phyloP scores from a whole-genome alignment of 2,329 filamentous ascomycete genomes.

The Hirsutella rhossiliensis region DNA sequence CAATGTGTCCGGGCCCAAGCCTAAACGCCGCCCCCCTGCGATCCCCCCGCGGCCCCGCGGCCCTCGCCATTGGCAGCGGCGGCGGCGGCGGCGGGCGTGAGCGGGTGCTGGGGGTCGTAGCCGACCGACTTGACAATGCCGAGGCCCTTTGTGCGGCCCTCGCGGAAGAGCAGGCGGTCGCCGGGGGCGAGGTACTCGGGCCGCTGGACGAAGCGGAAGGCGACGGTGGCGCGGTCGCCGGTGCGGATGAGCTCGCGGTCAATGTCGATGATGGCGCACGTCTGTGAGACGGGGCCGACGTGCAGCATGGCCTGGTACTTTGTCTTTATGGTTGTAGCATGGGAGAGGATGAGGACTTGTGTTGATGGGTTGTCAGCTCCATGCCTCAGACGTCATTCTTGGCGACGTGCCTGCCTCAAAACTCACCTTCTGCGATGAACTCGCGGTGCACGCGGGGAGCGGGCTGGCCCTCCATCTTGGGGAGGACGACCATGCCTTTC shows the following conservation, averaged over 20 bases:
- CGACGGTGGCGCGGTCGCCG: conserved; percentile 85
- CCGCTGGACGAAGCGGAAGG: conserved; percentile 87
- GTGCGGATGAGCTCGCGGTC: conserved; percentile 92
- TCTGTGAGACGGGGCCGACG: conserved; percentile 88
- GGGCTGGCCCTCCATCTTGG: conserved; percentile 63
- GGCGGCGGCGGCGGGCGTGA: conserved; percentile 13
- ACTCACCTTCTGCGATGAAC: conserved; percentile 63
- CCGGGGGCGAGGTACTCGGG: conserved; percentile 87
- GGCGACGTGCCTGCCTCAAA: too few species aligned
- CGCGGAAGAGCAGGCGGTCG: conserved; percentile 82
- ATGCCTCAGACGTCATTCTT: too few species aligned
- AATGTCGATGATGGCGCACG: conserved; percentile 93
- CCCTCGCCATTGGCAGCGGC: background rate
- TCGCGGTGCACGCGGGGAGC: conserved; percentile 60
- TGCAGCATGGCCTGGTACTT: conserved; percentile 98
- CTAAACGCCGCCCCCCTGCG: background rate
- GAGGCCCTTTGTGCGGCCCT: conserved; percentile 87
- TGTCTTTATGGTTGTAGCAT: conserved; percentile 92
- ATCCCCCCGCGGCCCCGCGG: conserved; percentile 2
- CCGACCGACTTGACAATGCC: conserved; percentile 88
- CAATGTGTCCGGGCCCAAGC: too few species aligned
- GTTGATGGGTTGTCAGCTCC: background rate
- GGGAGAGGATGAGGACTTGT: conserved; percentile 78
- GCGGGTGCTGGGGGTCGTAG: conserved; percentile 57
- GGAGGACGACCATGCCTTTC: conserved; percentile 95